Base-by-base conservation (phyloP, 2,329 filamentous ascomycete species). In the Exophiala sp. region DNA sequence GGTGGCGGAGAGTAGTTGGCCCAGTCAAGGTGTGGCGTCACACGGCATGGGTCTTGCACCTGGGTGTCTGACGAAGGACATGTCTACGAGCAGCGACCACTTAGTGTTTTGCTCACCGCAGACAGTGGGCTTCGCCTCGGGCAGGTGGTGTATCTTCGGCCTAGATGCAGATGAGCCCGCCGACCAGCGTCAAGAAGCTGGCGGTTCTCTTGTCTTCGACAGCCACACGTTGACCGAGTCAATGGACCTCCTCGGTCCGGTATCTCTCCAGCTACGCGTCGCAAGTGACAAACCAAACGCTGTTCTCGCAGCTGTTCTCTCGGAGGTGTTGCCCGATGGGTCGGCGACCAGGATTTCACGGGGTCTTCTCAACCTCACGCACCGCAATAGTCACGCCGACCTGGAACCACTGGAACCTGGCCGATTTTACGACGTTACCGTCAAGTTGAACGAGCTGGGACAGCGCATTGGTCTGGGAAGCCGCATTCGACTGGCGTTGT, bases 281-380 rank as follows among this genome's bases (percentile, higher is more conserved):
- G 47, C 52, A 40, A 55, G 52, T 46, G 52, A 55, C 42, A 51
- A 51, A 42, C 42, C 47, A 10, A 55, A 55, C 38, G 52, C 52
- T 6, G 29, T 55, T 12, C 9, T 55, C 6, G 52, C 29, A 3
- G 52, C 47, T 10, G 47, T 55, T 34, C 41, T 55, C 33, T 55
- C 52, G 8, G 52, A 55, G 44, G 36, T 55, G 11, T 33, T 55
- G 18, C 52, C 52, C 12, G 52, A 51, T 20, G 52, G 52, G 14
- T 40, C 47, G 32, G 45, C 51, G 6, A 54, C 51, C 4, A 24
- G 51, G 35, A 54, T 54, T 29, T 54, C 51, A 12, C 49, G 45
- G 38, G 45, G 39, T n/a, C 38, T 45, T 7, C 51, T 54, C 16
- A 54, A 54, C 41, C 45, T 54, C 14, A 54, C 51, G 33, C 51